Evolutionary conservation across 148 eudicot genomes (phyloP).

Genomic region (Dysphania ambrosioides): DNA sequence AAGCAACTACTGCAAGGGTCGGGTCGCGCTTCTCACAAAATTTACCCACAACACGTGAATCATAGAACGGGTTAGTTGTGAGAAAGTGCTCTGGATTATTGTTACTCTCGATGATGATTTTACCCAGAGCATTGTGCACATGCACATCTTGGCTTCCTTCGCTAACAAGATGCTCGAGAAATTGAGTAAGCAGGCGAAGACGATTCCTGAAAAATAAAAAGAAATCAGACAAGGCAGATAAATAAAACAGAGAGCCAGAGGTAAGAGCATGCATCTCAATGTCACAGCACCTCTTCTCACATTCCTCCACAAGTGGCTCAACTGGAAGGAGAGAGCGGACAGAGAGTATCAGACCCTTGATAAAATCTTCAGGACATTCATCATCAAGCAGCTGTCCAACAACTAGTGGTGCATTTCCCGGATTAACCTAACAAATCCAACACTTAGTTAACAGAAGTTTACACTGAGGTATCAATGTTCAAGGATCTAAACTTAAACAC

Average conservation of each 20-base stretch:
- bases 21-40: slow-evolving; percentile 99
- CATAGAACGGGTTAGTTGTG: slow-evolving; percentile 93
- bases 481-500: not conserved
- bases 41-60: slow-evolving; percentile 97
- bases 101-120: slow-evolving; percentile 91
- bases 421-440: slow-evolving; percentile 64
- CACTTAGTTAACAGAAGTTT: not conserved
- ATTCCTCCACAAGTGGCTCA: slow-evolving; percentile 92
- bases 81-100: slow-evolving; percentile 99
- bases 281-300: slow-evolving; percentile 79
- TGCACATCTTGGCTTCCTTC: slow-evolving; percentile 99
- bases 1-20: slow-evolving; percentile 96
- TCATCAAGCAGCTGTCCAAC: slow-evolving; percentile 97
- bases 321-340: slow-evolving; percentile 98
- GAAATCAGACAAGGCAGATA: slow-evolving; percentile 3
- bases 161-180: slow-evolving; percentile 94
- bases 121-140: slow-evolving; percentile 97
- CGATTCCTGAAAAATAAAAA: slow-evolving; percentile 67
- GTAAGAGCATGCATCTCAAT: not conserved
- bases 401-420: slow-evolving; percentile 95
- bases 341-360: slow-evolving; percentile 91
- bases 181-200: slow-evolving; percentile 87
- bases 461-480: slow-evolving; percentile 5
- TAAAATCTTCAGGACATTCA: slow-evolving; percentile 99
- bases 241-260: not conserved